These are phyloP conservation scores for Scheffersomyces titani DNA, from an alignment of 1,139 yeast genomes.

Conservation along the genomic window DNA sequence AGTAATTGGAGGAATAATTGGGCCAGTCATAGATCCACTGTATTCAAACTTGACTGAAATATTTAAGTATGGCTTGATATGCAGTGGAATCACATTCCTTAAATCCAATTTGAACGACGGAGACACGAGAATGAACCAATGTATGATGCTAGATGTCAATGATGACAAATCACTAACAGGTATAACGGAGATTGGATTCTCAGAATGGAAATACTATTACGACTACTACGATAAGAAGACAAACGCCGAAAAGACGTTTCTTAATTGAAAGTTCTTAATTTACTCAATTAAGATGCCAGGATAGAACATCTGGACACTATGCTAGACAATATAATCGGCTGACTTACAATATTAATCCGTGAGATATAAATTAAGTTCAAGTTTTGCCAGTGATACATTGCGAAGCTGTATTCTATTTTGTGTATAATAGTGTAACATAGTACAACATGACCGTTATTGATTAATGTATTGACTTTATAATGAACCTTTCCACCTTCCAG, in stretches of 20 bases:
- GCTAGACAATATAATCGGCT: background rate
- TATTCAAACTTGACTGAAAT: conserved; percentile 58
- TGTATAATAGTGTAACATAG: background rate
- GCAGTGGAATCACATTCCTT: conserved; percentile 59
- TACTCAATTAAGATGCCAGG: background rate
- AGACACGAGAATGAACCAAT: conserved; percentile 28
- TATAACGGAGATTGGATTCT: conserved; percentile 45
- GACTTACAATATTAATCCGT: background rate
- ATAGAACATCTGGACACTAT: background rate
- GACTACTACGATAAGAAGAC: conserved; percentile 35
- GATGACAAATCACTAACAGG: conserved; percentile 39
- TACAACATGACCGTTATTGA: background rate
- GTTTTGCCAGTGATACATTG: background rate
- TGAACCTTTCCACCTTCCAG: background rate
- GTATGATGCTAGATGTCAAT: conserved; percentile 41
- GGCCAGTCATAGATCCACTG: conserved; percentile 56
- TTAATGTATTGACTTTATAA: background rate
- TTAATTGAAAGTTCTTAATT: background rate
- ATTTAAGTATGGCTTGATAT: conserved; percentile 57
- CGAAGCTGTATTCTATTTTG: background rate
- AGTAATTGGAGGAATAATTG: conserved; percentile 55
- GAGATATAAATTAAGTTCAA: too few relatives aligned
- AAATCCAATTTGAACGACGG: conserved; percentile 37
- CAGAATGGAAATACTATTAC: conserved; percentile 41
- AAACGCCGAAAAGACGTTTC: conserved; percentile 5